Percentiles rank a stretch among this genome's conserved stretches.
These are phyloP conservation scores for Enteropsectra breve DNA, from an alignment of 371 early-diverging fungal genomes.

Conservation along the genomic window DNA sequence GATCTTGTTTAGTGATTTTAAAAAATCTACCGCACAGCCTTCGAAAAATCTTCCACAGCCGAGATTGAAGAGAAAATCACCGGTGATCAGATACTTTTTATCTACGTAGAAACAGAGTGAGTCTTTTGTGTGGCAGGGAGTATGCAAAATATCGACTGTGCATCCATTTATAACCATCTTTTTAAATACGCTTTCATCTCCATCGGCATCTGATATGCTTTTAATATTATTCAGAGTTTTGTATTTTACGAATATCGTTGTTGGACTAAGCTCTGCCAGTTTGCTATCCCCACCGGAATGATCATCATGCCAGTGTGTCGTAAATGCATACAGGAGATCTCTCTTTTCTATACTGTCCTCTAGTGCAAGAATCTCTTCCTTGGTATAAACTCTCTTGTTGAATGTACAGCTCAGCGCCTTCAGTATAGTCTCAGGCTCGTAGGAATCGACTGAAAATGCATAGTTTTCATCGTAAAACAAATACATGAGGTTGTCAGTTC, in stretches of 20 bases:
- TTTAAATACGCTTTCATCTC: no score
- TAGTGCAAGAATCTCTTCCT: conserved; percentile 13
- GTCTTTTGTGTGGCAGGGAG: conserved; percentile 50
- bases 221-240: conserved; percentile 6
- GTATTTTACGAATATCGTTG: conserved; percentile 7
- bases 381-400: conserved; percentile 20
- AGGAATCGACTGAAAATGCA: conserved; percentile 43
- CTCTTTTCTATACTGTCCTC: conserved; percentile 3
- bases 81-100: conserved; percentile 44
- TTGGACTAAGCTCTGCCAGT: conserved; percentile 32
- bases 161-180: no score
- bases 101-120: conserved; percentile 42
- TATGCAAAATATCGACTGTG: no score
- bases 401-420: conserved; percentile 19
- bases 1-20: conserved; percentile 33
- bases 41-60: conserved; percentile 59
- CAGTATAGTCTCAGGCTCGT: conserved; percentile 20
- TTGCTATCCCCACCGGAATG: conserved; percentile 49
- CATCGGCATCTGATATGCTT: neutral
- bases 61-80: conserved; percentile 58
- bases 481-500: conserved; percentile 45
- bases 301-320: conserved; percentile 59
- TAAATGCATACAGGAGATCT: conserved; percentile 39
- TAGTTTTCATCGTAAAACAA: conserved; percentile 38
- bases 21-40: conserved; percentile 54